Base-by-base conservation (phyloP, 139 green algal species). In the Ulvella scutata region DNA sequence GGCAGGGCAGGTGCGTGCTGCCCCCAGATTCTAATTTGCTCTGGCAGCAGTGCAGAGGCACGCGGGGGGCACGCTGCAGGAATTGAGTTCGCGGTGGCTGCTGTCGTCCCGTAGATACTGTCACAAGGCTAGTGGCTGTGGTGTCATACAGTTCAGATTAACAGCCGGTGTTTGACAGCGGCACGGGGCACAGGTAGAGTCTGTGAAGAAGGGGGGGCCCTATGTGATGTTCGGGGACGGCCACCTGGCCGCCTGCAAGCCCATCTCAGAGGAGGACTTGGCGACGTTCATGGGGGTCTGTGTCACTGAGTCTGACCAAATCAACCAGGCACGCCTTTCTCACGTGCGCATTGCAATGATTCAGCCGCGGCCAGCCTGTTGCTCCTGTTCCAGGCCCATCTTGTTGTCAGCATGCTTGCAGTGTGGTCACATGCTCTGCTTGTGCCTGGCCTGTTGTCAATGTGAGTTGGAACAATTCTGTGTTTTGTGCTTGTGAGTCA, bases 181-280 rank as follows among this genome's bases (percentile, higher is more conserved):
- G 28, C 43, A 7, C 26, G n/a, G n/a, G 37, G 3, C 37, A 33
- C 86, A 94, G 85, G 84, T 97, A n/a, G 80, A 96, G 77, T 81
- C 91, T 28, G 89, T 97, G 38, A 96, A 96, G 83, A 82, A 89
- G 23, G 95, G 95, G 33, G 92, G 92, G 72, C 95, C 95, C 3
- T 99, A 98, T 82, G 92, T 99, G 43, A 97, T 97, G 90, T 99
- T 99, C 87, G 95, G 95, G 23, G 95, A 99, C 80, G 95, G 95
- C 76, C 87, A 84, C 67, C 87, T 98, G 74, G 92, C 92, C 0
- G 85, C 84, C 28, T 99, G 95, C 90, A 99, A 99, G 84, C 95
- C 95, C 61, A 99, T 99, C 86, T 96, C 88, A 74, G 95, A 99
- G 81, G 38, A 77, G 0, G 93, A 98, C 81, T 81, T 98, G 36